Percentiles rank a stretch among this genome's conserved stretches.
phyloP scores from a whole-genome alignment of 2,329 filamentous ascomycete species.

The Thyridium curvatum region DNA sequence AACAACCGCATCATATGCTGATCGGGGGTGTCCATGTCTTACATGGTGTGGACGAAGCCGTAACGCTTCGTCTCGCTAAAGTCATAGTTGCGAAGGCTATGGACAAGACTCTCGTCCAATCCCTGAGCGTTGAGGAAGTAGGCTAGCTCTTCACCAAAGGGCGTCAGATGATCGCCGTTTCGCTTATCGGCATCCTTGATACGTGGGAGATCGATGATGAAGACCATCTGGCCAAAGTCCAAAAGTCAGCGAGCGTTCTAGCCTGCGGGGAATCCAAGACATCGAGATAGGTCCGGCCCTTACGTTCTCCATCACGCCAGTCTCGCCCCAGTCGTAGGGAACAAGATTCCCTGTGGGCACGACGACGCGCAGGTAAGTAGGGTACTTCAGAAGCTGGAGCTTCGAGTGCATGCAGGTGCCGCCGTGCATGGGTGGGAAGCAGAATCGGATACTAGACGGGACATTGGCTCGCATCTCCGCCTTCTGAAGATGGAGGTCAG shows the following conservation, averaged over 20 bases:
- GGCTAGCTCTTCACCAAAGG: constrained; percentile 64
- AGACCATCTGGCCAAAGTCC: constrained; percentile 61
- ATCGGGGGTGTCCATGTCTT: constrained; percentile 21
- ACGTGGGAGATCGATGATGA: constrained; percentile 84
- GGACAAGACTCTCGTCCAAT: constrained; percentile 56
- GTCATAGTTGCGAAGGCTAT: constrained; percentile 72
- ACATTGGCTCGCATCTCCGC: constrained; percentile 40
- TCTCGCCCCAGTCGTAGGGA: constrained; percentile 84
- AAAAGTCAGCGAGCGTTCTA: constrained; percentile 65
- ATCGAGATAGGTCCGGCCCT: constrained; percentile 13
- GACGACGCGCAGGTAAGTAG: constrained; percentile 67
- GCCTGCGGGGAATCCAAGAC: constrained; percentile 70
- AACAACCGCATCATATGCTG: neutral
- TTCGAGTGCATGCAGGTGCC: constrained; percentile 88
- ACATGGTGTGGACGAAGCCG: constrained; percentile 84
- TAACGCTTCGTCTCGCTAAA: constrained; percentile 67
- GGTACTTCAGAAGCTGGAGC: constrained; percentile 80
- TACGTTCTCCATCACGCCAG: constrained; percentile 79
- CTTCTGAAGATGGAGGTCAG: constrained; percentile 29
- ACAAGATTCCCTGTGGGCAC: constrained; percentile 85
- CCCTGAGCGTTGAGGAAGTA: constrained; percentile 65
- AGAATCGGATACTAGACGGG: constrained; percentile 56
- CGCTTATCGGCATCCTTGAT: constrained; percentile 26
- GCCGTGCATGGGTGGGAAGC: constrained; percentile 77
- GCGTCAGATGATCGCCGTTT: constrained; percentile 26